These are phyloP conservation scores for Clitopilus hobsonii DNA, from an alignment of 768 basidiomycete genomes.

Conservation along the genomic window DNA sequence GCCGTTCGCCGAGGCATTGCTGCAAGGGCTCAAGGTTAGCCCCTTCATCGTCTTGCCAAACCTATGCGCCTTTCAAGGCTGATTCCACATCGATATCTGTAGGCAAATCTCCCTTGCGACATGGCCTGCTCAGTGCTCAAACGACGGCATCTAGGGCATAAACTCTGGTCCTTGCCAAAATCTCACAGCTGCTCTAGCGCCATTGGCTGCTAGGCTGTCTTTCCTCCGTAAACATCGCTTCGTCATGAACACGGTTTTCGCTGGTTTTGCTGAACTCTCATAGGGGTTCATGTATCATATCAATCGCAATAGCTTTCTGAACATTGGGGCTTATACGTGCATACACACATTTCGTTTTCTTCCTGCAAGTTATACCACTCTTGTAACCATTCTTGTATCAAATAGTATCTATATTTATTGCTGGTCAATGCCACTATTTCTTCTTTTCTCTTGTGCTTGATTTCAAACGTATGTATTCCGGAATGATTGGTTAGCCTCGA, in stretches of 20 bases:
- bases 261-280: neutral
- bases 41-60: neutral
- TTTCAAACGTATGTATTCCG: neutral
- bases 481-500: neutral
- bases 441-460: neutral
- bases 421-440: neutral
- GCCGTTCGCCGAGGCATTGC: slow-evolving; percentile 7
- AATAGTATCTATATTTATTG: neutral
- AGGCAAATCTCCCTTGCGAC: neutral
- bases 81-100: neutral
- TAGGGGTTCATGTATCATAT: slow-evolving; percentile 1
- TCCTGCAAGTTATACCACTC: neutral
- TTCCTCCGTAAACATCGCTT: neutral
- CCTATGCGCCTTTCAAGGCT: neutral
- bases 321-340: neutral
- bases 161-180: neutral
- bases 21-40: slow-evolving; percentile 5
- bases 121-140: neutral
- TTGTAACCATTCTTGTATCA: neutral
- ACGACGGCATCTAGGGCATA: neutral
- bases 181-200: neutral
- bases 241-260: neutral
- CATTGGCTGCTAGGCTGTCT: neutral
- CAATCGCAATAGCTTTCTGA: neutral
- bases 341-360: neutral